Conservation (phyloP, 371 early-diverging fungal species). For the Vittaforma corneae region DNA sequence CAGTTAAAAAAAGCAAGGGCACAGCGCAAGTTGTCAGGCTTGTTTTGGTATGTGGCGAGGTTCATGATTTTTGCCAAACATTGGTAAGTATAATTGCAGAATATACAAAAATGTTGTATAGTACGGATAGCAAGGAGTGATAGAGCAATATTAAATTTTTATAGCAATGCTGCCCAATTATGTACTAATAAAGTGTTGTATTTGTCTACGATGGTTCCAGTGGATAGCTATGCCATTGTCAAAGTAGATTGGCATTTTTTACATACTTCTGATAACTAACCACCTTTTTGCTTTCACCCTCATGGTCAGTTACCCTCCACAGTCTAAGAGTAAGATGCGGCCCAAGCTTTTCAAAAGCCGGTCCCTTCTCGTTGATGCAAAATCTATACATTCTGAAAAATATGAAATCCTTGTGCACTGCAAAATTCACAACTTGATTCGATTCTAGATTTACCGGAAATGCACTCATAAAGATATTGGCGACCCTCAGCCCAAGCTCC, state of each 20-base stretch:
- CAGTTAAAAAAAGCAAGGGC: too few species aligned
- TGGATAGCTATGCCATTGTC: neutral
- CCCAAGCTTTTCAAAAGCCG: conserved; percentile 81
- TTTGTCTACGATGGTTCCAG: neutral
- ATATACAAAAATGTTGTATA: conserved; percentile 3
- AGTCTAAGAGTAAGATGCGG: conserved; percentile 86
- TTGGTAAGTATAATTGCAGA: too few species aligned
- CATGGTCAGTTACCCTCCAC: conserved; percentile 42
- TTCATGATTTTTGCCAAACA: too few species aligned
- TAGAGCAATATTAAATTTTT: neutral
- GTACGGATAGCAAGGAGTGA: neutral
- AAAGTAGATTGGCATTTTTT: conserved; percentile 33
- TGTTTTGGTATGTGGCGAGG: too few species aligned
- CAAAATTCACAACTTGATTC: conserved; percentile 84
- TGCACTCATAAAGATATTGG: conserved; percentile 80
- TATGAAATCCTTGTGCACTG: conserved; percentile 95
- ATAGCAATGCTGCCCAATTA: neutral
- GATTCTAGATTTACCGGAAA: conserved; percentile 89
- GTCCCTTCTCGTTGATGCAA: conserved; percentile 62
- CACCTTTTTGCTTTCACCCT: conserved; percentile 12
- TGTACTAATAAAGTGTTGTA: neutral
- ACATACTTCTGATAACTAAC: conserved; percentile 38
- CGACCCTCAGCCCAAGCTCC: conserved; percentile 82
- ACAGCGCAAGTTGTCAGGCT: too few species aligned
- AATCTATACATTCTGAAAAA: conserved; percentile 87